Percentiles rank a stretch among this genome's conserved stretches.
Conservation (phyloP, 2,329 filamentous ascomycete species). For the Madurella fahalii region DNA sequence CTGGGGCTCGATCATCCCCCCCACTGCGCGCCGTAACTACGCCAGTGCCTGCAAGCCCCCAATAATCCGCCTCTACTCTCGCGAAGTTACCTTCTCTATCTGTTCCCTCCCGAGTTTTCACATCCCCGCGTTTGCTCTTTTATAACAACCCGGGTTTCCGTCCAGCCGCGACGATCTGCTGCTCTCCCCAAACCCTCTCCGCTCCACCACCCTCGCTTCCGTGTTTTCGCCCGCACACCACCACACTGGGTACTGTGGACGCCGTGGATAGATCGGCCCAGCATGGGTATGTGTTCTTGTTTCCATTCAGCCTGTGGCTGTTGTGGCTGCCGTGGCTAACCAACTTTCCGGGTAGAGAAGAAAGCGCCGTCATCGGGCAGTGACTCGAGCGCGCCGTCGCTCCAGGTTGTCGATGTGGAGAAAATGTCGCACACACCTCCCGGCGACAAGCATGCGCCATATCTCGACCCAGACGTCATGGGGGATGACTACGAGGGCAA, state of each 20-base stretch:
- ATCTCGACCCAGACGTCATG: conserved; percentile 27
- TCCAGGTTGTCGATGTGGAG: conserved; percentile 10
- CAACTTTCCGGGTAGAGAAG: background rate
- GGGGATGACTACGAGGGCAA: conserved; percentile 27
- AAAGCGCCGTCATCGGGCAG: conserved; percentile 5
- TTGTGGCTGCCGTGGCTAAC: background rate
- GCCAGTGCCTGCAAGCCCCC: no score
- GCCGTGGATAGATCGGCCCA: background rate
- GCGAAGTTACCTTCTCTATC: no score
- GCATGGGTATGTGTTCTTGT: background rate
- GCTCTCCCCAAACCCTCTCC: background rate
- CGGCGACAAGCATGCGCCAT: conserved; percentile 14
- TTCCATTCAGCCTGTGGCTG: background rate
- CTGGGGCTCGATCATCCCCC: no score
- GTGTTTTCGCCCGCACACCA: background rate
- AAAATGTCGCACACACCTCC: conserved; percentile 9
- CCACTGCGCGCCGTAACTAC: no score
- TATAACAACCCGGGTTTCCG: no score
- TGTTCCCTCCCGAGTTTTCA: no score
- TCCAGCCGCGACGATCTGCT: no score
- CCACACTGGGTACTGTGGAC: background rate
- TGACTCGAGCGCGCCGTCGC: background rate
- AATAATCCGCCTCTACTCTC: no score
- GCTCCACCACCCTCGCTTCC: background rate
- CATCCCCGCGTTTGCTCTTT: no score